Conservation (phyloP, 495 filamentous ascomycete species). For the Xylaria sp. region DNA sequence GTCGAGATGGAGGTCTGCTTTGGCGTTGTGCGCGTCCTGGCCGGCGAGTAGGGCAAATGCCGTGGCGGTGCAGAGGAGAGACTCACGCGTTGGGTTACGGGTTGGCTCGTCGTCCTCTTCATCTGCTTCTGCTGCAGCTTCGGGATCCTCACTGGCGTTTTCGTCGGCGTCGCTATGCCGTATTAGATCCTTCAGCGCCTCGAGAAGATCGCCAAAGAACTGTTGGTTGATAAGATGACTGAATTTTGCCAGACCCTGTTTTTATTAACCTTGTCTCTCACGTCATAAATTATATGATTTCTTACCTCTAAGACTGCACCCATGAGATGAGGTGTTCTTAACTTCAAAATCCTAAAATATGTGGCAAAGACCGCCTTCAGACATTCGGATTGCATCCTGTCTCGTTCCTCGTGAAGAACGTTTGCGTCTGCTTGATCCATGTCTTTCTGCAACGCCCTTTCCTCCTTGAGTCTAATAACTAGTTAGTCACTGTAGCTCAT, state of each 20-base stretch:
- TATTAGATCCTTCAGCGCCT: constrained; percentile 91
- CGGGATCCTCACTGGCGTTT: constrained; percentile 49
- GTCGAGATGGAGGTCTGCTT: constrained; percentile 76
- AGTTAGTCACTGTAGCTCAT: constrained; percentile 8
- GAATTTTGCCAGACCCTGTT: constrained; percentile 85
- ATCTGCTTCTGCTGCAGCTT: constrained; percentile 48
- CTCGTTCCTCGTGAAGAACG: constrained; percentile 89
- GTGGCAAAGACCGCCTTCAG: constrained; percentile 93
- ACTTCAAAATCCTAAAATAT: constrained; percentile 93
- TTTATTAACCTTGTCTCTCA: constrained; percentile 1
- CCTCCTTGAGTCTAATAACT: constrained; percentile 67
- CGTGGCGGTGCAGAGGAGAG: constrained; percentile 93
- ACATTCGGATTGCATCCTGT: constrained; percentile 91
- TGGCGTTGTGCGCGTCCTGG: constrained; percentile 77
- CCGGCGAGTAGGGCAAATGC: constrained; percentile 92
- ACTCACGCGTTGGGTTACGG: constrained; percentile 79
- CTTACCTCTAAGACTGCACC: constrained; percentile 69
- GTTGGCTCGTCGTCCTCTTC: constrained; percentile 46
- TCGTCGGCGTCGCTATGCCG: constrained; percentile 61
- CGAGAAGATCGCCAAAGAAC: constrained; percentile 95
- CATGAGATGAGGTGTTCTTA: constrained; percentile 79
- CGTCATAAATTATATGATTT: not conserved
- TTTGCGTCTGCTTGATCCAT: constrained; percentile 90
- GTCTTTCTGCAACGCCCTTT: constrained; percentile 87
- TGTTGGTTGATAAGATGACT: constrained; percentile 97